Base-by-base conservation (phyloP, 305 asterid genomes). In the Rubia occidens region DNA sequence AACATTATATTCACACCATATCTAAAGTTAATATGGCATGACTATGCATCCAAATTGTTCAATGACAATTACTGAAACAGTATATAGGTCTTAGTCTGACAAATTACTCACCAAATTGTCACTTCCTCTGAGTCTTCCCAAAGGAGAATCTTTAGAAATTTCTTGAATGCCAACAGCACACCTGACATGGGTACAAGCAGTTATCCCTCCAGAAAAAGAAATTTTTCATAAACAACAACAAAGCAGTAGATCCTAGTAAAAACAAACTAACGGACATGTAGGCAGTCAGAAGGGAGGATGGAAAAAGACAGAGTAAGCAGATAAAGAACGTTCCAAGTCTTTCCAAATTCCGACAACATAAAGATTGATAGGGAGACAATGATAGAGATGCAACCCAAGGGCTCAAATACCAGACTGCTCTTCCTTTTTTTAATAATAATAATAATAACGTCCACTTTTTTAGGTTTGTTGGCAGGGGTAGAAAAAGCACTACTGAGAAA, bases 131-230 rank as follows among this genome's bases (percentile, higher is more conserved):
- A 87, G 81, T 84, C 96, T 80, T 71, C 98, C 97, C 71, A 93
- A 82, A 64, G 98, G 76, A 20, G 98, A 87, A 79, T 93, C 89
- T 72, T 82, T 90, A 24, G 94, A 80, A 73, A 90, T 87, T 87
- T 93, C 97, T 80, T 84, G 95, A 75, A 90, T 76, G 75, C 98
- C 97, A 76, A 93, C 97, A 81, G 81, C 90, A 79, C 94, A 88
- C 80, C 98, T 91, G 72, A 68, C 72, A 68, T 60, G 66, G 60
- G 35, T 14, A 64, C 60, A 59, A 73, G 40, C 11, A 64, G 17
- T 43, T 60, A 44, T 58, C 51, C 66, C 53, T 56, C 45, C 69
- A 59, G 66, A 26, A 53, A 67, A 20, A 13, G 58, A 17, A 9
- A 21, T 8, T 21, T n/a, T 55, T n/a, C 61, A n/a, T 26, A 26